phyloP scores from a whole-genome alignment of 441 rosid genomes.

The Bocquillonia castaneifolia region DNA sequence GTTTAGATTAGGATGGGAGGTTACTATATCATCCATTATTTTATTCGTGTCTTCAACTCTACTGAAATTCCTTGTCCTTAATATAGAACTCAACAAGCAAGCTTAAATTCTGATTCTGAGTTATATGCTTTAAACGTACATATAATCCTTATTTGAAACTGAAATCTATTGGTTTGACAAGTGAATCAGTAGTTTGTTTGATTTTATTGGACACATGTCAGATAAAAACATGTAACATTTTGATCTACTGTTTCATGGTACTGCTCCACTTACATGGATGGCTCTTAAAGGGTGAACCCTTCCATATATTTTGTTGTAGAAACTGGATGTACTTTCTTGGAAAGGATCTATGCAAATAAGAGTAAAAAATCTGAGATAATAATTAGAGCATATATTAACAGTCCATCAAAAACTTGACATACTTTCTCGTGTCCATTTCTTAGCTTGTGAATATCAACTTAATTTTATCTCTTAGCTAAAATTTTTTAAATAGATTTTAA shows the following conservation, averaged over 20 bases:
- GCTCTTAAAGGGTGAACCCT: neutral
- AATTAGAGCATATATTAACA: neutral
- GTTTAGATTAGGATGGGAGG: neutral
- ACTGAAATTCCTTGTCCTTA: neutral
- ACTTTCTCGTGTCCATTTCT: neutral
- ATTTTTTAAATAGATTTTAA: neutral
- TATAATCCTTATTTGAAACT: neutral
- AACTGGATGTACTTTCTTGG: neutral
- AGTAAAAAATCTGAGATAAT: neutral
- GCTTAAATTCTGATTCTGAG: neutral
- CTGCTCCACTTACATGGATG: neutral
- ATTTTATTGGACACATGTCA: conserved; percentile 7
- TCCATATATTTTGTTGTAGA: neutral
- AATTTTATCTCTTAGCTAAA: neutral
- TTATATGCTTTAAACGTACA: neutral
- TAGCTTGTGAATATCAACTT: conserved; percentile 4
- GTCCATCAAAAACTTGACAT: neutral
- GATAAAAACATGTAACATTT: neutral
- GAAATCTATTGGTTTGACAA: neutral
- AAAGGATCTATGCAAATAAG: too few relatives aligned
- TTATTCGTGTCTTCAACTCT: neutral
- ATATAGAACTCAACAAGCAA: neutral
- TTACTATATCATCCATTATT: neutral
- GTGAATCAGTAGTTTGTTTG: neutral
- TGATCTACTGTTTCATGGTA: neutral